Conservation (phyloP, 192 early-diverging fungal species). For the Podila epicladia region DNA sequence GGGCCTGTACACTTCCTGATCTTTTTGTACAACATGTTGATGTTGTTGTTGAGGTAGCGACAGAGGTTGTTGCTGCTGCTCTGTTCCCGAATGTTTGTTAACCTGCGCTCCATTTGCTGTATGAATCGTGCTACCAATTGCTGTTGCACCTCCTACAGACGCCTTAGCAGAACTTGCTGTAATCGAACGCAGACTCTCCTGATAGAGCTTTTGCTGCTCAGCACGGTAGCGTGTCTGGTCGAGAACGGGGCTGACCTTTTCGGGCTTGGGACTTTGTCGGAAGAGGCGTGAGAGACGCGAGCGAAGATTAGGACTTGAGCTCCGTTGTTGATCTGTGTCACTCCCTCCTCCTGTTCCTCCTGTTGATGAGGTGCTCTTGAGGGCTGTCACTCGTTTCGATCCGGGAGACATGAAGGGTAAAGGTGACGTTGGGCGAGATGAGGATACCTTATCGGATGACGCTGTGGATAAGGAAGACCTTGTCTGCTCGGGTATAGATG, state of each 20-base stretch:
- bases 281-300: conserved; percentile 32
- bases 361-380: conserved; percentile 2
- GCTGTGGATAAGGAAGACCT: neutral
- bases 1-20: neutral
- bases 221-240: conserved; percentile 11
- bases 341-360: neutral
- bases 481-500: neutral
- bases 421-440: neutral
- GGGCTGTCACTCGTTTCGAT: neutral
- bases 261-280: conserved; percentile 15
- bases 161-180: neutral
- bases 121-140: neutral
- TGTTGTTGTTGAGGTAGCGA: neutral
- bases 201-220: conserved; percentile 12
- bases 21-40: neutral
- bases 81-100: conserved; percentile 1
- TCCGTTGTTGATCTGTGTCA: neutral
- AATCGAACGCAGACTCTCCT: neutral
- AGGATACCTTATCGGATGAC: neutral
- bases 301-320: conserved; percentile 24
- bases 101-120: neutral
- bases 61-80: neutral
- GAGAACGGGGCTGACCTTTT: neutral
- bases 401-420: neutral
- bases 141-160: neutral